Conservation (phyloP, 169 alveolate species). For the Miamiensis avidus region DNA sequence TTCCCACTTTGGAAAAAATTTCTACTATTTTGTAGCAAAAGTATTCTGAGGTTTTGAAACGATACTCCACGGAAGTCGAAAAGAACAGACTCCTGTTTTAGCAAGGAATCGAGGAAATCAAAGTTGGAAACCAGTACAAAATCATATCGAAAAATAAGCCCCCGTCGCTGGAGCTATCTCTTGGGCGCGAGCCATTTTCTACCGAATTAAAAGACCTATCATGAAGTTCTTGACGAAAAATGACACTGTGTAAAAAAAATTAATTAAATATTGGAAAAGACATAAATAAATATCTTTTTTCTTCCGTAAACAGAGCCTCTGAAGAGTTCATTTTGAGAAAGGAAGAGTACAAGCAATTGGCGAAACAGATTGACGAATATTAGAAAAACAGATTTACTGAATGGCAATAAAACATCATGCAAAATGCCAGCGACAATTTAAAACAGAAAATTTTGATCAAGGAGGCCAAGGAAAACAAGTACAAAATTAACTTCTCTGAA, state of each 20-base stretch:
- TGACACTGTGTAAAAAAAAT: conserved; percentile 46
- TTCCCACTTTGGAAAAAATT: conserved; percentile 86
- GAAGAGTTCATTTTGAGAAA: conserved; percentile 61
- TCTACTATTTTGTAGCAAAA: conserved; percentile 89
- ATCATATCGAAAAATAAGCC: conserved; percentile 82
- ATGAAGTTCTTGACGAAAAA: conserved; percentile 86
- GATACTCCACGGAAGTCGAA: conserved; percentile 83
- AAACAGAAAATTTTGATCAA: conserved; percentile 66
- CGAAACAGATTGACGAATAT: conserved; percentile 74
- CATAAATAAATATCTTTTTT: conserved; percentile 72
- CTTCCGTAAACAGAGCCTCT: conserved; percentile 51
- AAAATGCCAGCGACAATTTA: conserved; percentile 68
- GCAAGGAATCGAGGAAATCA: conserved; percentile 51
- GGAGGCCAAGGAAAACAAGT: conserved; percentile 64
- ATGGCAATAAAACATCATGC: conserved; percentile 74
- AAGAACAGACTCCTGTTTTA: conserved; percentile 74
- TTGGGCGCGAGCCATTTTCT: conserved; percentile 91
- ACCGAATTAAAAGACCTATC: conserved; percentile 90
- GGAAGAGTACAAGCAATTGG: conserved; percentile 75
- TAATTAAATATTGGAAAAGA: conserved; percentile 56
- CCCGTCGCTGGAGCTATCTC: conserved; percentile 88
- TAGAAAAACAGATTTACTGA: conserved; percentile 70
- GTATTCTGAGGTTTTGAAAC: conserved; percentile 85
- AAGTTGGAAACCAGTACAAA: conserved; percentile 66
- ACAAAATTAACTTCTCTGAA: conserved; percentile 87